Evolutionary conservation across 2,329 filamentous ascomycete species (phyloP).

Genomic region (Claviceps purpurea): DNA sequence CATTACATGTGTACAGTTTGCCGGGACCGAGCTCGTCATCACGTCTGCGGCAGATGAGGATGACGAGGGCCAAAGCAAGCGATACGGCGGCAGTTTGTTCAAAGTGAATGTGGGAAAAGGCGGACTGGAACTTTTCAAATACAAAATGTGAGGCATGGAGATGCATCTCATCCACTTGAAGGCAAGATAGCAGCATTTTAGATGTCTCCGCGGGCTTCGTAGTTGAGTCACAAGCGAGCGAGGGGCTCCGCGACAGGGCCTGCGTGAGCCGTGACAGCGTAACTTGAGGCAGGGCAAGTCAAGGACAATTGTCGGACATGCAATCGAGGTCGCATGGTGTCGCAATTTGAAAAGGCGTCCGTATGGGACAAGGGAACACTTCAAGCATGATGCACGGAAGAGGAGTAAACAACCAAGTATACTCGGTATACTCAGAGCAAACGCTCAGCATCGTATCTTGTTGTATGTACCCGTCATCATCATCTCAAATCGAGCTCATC

Average conservation of each 20-base stretch:
- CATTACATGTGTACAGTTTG: slow-evolving; percentile 71
- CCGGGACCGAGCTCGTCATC: slow-evolving; percentile 61
- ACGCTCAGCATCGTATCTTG: not conserved
- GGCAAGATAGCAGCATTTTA: not conserved
- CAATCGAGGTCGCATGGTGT: not conserved
- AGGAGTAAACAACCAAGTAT: not conserved
- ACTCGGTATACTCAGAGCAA: not conserved
- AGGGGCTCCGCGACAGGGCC: not conserved
- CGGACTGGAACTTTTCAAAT: slow-evolving; percentile 51
- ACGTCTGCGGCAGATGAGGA: slow-evolving; percentile 61
- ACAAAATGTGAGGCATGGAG: slow-evolving; percentile 33
- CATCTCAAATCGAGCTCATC: not conserved
- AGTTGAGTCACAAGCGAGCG: not conserved
- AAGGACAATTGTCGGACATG: not conserved
- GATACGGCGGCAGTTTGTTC: slow-evolving; percentile 59
- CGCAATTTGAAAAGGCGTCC: slow-evolving; percentile 2
- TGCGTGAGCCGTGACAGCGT: not conserved
- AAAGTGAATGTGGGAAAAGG: slow-evolving; percentile 61
- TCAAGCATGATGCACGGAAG: not conserved
- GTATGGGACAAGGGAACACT: not conserved
- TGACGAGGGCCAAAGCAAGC: slow-evolving; percentile 44
- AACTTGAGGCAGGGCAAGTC: not conserved
- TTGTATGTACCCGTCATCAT: not conserved
- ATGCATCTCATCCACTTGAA: not conserved
- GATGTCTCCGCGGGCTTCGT: not conserved